Conservation (phyloP, 2,329 filamentous ascomycete species). For the Talaromyces sp. region DNA sequence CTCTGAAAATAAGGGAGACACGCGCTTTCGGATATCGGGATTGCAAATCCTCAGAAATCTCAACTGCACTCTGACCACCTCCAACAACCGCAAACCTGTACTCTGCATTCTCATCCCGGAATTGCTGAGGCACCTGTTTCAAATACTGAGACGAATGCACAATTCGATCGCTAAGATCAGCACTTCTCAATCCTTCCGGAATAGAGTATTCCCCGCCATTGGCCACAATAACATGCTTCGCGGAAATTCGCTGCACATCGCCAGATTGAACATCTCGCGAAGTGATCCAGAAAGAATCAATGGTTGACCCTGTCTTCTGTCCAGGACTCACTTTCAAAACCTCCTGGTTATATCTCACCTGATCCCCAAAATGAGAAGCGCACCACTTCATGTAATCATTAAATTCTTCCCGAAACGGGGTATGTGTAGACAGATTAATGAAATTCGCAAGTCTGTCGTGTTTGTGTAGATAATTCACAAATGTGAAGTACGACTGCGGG, state of each 20-base stretch:
- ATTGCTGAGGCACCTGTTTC: background rate
- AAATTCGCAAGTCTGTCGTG: conserved; percentile 17
- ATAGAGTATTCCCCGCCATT: conserved; percentile 19
- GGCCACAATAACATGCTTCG: conserved; percentile 20
- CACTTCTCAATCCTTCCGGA: conserved; percentile 6
- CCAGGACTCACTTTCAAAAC: conserved; percentile 14
- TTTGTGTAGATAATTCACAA: conserved; percentile 20
- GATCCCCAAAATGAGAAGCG: conserved; percentile 16
- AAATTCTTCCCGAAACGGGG: conserved; percentile 21
- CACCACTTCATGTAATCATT: conserved; percentile 23
- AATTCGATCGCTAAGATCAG: background rate
- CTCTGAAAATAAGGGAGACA: conserved; percentile 16
- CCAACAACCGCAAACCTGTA: conserved; percentile 18
- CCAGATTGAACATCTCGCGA: conserved; percentile 8
- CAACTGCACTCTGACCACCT: conserved; percentile 20
- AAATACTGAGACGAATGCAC: conserved; percentile 20
- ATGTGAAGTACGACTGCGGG: conserved; percentile 19
- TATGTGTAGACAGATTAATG: conserved; percentile 21
- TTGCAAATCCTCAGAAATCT: conserved; percentile 19
- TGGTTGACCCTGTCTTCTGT: background rate
- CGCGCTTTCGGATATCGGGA: conserved; percentile 18
- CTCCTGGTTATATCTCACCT: conserved; percentile 18
- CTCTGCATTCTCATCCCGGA: conserved; percentile 3
- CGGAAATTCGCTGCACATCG: background rate
- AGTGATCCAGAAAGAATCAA: conserved; percentile 15